Evolutionary conservation across 2,329 filamentous ascomycete species (phyloP), one percentile per base, ranked within the genome.

Genomic region (Fusarium papillatum): DNA sequence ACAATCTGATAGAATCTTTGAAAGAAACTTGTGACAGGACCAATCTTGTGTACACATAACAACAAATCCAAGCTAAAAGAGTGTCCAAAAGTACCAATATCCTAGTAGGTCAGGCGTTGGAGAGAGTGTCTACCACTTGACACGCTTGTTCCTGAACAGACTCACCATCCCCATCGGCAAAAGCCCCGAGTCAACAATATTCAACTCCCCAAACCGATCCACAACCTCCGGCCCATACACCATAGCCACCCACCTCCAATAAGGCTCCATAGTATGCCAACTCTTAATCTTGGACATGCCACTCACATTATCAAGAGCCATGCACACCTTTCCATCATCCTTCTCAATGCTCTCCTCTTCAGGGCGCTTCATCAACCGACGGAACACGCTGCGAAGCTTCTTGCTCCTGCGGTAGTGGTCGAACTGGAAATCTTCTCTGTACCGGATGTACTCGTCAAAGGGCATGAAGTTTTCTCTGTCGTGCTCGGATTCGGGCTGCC

Each of bases 91-190:
- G 16, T 50, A 11, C 3, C 16, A 26, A 50, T 10, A 19, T 26
- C 46, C 3, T 26, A 10, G 4, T 19, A 11, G 16, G 11, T 13
- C 16, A 50, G 10, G 24, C 3, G 9, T 29, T 29, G 24, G 24
- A 19, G 8, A 10, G 11, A 50, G 46, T 19, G 16, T 50, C 64
- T 86, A 81, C 87, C 87, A 88, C 36, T 80, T 83, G 1, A 88
- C 82, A 60, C 84, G 80, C 80, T 83, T 87, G 55, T 87, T 82
- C 69, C 84, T 82, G 43, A 88, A 84, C 63, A 87, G 80, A 14
- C 79, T 81, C 7, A 88, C 85, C 86, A 89, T 85, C 0, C 86
- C 87, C 79, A 87, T 87, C 2, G 87, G 87, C 79, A 89, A 72
- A 59, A 86, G 64, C 2, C 85, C 86, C 3, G 83, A 79, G 34